phyloP scores from a whole-genome alignment of 805 yeast species.

The Debaryomyces hansenii region DNA sequence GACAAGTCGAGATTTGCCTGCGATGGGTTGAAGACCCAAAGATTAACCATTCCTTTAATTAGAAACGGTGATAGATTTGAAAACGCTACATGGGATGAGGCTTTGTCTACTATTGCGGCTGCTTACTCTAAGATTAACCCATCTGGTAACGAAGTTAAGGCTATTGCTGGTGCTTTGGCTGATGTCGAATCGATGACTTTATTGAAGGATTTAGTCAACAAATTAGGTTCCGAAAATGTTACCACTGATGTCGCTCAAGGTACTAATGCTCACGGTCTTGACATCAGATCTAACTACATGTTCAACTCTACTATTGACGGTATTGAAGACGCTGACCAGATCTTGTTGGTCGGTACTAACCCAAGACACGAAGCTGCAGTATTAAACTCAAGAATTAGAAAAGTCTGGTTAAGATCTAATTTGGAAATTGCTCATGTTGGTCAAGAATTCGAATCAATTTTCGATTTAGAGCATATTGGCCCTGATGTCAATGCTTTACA shows the following conservation, averaged over 20 bases:
- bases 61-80: constrained; percentile 68
- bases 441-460: constrained; percentile 75
- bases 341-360: constrained; percentile 79
- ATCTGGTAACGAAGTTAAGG: constrained; percentile 70
- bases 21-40: constrained; percentile 84
- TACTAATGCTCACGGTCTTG: constrained; percentile 61
- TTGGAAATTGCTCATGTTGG: constrained; percentile 75
- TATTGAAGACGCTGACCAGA: constrained; percentile 79
- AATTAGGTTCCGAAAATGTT: constrained; percentile 77
- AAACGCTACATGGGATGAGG: constrained; percentile 86
- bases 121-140: constrained; percentile 59
- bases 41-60: constrained; percentile 78
- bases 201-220: constrained; percentile 74
- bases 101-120: constrained; percentile 65
- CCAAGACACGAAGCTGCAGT: constrained; percentile 92
- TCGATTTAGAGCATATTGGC: constrained; percentile 64
- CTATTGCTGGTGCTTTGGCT: constrained; percentile 75
- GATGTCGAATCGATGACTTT: constrained; percentile 85
- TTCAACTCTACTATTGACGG: constrained; percentile 81
- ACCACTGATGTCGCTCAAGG: constrained; percentile 68
- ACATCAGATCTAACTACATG: constrained; percentile 73
- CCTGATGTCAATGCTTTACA: constrained; percentile 54
- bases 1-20: constrained; percentile 85
- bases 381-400: constrained; percentile 78
- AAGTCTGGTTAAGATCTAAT: constrained; percentile 68